Base-by-base conservation (phyloP, 2,329 filamentous ascomycete genomes). In the Colletotrichum camelliae region DNA sequence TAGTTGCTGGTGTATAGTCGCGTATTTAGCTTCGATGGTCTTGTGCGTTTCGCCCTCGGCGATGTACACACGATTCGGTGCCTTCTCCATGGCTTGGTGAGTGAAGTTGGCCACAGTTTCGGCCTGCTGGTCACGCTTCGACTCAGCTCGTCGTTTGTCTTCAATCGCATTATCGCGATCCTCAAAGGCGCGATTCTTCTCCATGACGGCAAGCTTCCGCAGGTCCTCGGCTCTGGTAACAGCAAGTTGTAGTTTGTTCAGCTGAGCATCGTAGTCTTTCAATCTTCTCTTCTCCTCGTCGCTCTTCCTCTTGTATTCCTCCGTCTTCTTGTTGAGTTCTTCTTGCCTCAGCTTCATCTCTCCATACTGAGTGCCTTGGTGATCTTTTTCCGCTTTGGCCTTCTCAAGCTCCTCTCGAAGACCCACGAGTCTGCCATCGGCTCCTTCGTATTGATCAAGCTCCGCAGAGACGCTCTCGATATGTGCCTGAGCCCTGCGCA, bases 381-480 rank as follows among this genome's bases (percentile, higher is more conserved):
- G 87, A 2, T 88, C 85, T 27, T 86, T 81, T 55, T 86, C 81
- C 15, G 84, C 83, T 77, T 88, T 83, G 4, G 83, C 82, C 9
- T 92, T 90, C 72, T 87, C 84, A 1, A 97, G 88, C 64, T 91
- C 87, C 18, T 86, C 83, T 70, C 89, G 89, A 3, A 95, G 86
- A 15, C 86, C 85, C 61, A 92, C 89, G 1, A 96, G 86, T 68
- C 89, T 89, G 65, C 91, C 93, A 80, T 95, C 95, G 70, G 92
- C 91, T 4, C 93, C 93, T 75, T 94, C 90, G 62, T 91, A 91
- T 31, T 86, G 88, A 77, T 95, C 92, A 52, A 97, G 88, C 60
- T 92, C 91, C 70, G 91, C 90, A 37, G 90, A 80, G 62, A 89
- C 80, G 75, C 83, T 77, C 70, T 88, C 86, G 9, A 94, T 88